Evolutionary conservation across 805 yeast genomes (phyloP), one percentile per base, ranked within the genome.

Genomic region (Wickerhamomyces kurtzmanii): DNA sequence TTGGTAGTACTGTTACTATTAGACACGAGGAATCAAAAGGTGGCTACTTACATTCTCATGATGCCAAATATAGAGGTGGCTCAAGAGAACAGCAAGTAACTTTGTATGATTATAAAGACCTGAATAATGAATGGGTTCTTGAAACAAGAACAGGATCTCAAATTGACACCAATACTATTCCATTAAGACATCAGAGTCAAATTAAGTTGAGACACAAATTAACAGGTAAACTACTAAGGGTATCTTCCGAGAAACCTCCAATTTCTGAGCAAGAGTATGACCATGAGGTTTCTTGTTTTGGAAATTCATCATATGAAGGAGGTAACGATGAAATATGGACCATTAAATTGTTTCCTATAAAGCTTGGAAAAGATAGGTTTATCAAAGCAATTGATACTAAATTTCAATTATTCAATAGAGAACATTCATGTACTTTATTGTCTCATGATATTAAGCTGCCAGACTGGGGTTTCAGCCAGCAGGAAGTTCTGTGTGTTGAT

Each of bases 191-290:
- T 38, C 77, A 78, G 12, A 74, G 67, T 31, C 47, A 60, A 10
- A 56, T 89, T 13, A 64, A 79, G 33, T 49, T 91, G n/a, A 72
- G 70, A 57, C 97, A 91, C 50, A 62, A 64, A 32, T 35, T 42
- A 2, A 80, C 96, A 1, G 70, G 76, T 11, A 72, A 73, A 36
- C 71, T 81, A 25, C 54, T 91, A 29, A 75, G 75, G 38, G 80
- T 85, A 14, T 74, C 66, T 37, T 81, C 82, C 35, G 38, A 51
- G 2, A 72, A 87, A 34, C 96, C 97, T 4, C 96, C 95, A 8
- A 71, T 86, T 16, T 71, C 89, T 8, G 94, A 84, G 47, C 91
- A 84, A 45, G 97, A 91, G 31, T 87, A 89, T 53, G 78, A 86
- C 46, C 70, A 68, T 38, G 94, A 86, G 52, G 94, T 86, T 1